phyloP scores from a whole-genome alignment of 306 rosid genomes.

The Pyrus betulifolia region DNA sequence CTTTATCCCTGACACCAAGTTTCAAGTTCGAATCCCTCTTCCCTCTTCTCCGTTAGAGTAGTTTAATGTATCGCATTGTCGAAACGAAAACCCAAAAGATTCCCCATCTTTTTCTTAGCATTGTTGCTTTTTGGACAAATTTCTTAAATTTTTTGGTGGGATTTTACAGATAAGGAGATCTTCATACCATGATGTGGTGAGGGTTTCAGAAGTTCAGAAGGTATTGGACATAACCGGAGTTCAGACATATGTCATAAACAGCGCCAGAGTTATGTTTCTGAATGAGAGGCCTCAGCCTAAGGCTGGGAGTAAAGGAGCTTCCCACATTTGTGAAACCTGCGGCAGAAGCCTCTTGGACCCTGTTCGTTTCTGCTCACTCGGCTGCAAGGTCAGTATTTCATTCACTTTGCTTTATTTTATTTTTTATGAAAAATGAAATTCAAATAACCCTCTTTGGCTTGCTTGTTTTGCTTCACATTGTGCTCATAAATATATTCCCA shows the following conservation, averaged over 20 bases:
- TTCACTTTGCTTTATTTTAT: not conserved
- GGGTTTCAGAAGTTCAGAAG: constrained; percentile 69
- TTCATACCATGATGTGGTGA: constrained; percentile 91
- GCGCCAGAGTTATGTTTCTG: constrained; percentile 83
- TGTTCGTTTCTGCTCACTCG: constrained; percentile 84
- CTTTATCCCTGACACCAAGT: not conserved
- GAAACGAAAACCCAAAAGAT: not conserved
- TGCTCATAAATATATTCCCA: not conserved
- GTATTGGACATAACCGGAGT: constrained; percentile 77
- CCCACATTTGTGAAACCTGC: constrained; percentile 88
- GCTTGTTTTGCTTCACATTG: constrained; percentile 7
- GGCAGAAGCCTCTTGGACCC: constrained; percentile 85
- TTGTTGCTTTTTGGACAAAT: not conserved
- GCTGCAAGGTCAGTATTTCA: constrained; percentile 71
- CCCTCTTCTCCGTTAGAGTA: not conserved
- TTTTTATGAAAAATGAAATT: not conserved
- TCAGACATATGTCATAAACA: constrained; percentile 87
- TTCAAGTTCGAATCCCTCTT: not conserved
- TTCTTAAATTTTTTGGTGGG: not conserved
- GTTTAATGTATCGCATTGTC: not conserved
- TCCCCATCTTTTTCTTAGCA: not conserved
- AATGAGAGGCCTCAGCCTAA: constrained; percentile 95
- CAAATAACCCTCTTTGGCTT: not conserved
- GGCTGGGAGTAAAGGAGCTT: constrained; percentile 58
- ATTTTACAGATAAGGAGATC: constrained; percentile 70